Percentiles rank a stretch among this genome's conserved stretches.
These are phyloP conservation scores for Yamadazyma atlantica DNA, from an alignment of 1,139 yeast genomes.

Conservation along the genomic window DNA sequence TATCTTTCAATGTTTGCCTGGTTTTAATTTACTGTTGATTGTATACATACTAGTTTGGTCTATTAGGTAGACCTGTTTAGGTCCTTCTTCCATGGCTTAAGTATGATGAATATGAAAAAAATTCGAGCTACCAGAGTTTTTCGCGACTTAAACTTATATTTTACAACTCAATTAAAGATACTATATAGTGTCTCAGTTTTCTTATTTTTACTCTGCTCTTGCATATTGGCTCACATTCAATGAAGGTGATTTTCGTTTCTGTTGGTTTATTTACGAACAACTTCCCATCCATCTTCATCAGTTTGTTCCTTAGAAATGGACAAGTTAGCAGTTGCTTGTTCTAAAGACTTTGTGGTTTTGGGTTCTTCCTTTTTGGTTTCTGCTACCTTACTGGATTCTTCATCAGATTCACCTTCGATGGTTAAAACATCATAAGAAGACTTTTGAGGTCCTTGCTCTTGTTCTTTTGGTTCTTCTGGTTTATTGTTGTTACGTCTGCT, in stretches of 20 bases:
- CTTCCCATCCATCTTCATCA: constrained; percentile 49
- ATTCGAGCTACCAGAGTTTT: neutral
- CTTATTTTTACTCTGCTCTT: neutral
- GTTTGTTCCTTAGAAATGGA: constrained; percentile 28
- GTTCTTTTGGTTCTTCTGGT: constrained; percentile 28
- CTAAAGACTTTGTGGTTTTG: constrained; percentile 23
- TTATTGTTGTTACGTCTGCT: constrained; percentile 10
- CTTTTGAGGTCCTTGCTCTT: constrained; percentile 47
- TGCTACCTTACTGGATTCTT: constrained; percentile 34
- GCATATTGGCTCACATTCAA: neutral
- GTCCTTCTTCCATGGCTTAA: neutral
- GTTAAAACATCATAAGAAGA: constrained; percentile 68
- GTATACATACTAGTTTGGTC: constrained; percentile 14
- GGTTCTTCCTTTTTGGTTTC: constrained; percentile 2
- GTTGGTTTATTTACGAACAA: constrained; percentile 49
- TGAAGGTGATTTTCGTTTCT: neutral
- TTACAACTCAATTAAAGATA: neutral
- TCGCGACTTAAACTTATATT: neutral
- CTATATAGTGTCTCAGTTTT: neutral
- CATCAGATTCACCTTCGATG: constrained; percentile 57
- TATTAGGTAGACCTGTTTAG: constrained; percentile 10
- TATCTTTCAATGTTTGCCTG: too few relatives aligned
- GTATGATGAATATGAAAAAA: neutral
- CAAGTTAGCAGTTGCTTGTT: constrained; percentile 45
- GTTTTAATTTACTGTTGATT: too few relatives aligned